Percentiles rank a stretch among this genome's conserved stretches.
Conservation (phyloP, 2,329 filamentous ascomycete genomes). For the Paecilomyces formosus region DNA sequence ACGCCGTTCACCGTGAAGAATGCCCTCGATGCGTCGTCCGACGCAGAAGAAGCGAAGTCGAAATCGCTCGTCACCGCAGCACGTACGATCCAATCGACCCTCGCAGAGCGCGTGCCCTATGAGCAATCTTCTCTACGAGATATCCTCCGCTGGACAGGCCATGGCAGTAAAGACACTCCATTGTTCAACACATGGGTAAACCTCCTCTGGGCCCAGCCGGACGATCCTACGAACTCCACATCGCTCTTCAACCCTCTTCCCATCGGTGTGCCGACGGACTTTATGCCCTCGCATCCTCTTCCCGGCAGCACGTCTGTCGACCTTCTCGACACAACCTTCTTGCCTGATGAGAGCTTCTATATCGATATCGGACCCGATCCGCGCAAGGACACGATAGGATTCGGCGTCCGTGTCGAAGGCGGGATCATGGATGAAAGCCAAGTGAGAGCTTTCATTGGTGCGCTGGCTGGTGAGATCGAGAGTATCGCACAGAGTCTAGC, state of each 20-base stretch:
- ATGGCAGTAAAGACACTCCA: slow-evolving; percentile 2
- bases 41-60: neutral
- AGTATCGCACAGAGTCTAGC: neutral
- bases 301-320: slow-evolving; percentile 12
- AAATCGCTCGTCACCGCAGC: slow-evolving; percentile 6
- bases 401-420: slow-evolving; percentile 20
- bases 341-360: slow-evolving; percentile 15
- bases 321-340: slow-evolving; percentile 15
- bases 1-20: slow-evolving; percentile 17
- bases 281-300: slow-evolving; percentile 11
- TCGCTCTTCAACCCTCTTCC: slow-evolving; percentile 13
- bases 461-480: slow-evolving; percentile 15
- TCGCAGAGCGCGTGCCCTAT: slow-evolving; percentile 18
- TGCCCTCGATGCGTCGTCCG: neutral
- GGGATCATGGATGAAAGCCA: slow-evolving; percentile 11
- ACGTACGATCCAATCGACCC: slow-evolving; percentile 12
- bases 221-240: slow-evolving; percentile 2
- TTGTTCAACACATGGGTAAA: slow-evolving; percentile 27
- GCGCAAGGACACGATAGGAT: slow-evolving; percentile 16
- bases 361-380: slow-evolving; percentile 20
- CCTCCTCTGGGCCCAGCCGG: slow-evolving; percentile 20
- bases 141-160: slow-evolving; percentile 13
- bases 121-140: slow-evolving; percentile 22
- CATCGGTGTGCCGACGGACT: slow-evolving; percentile 20
- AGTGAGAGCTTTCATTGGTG: slow-evolving; percentile 10